Percentiles rank a stretch among this genome's conserved stretches.
These are phyloP conservation scores for Lavandula angustifolia DNA, from an alignment of 257 asterid genomes.

Conservation along the genomic window DNA sequence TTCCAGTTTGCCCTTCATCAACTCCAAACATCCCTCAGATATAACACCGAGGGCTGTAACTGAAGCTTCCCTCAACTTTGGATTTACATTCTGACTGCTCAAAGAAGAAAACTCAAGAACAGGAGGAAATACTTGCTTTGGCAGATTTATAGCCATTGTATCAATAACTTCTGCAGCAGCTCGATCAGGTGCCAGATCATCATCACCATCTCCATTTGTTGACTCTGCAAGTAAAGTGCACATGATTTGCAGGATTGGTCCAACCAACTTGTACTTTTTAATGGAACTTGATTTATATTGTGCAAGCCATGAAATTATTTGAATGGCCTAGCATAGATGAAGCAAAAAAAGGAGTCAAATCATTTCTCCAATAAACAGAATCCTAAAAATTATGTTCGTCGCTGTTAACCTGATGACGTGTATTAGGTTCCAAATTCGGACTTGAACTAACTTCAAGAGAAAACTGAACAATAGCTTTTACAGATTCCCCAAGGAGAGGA, in stretches of 20 bases:
- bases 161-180: conserved; percentile 99
- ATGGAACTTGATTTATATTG: conserved; percentile 82
- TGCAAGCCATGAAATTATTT: conserved; percentile 98
- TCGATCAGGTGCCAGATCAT: conserved; percentile 94
- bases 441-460: conserved; percentile 96
- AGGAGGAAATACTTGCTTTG: conserved; percentile 89
- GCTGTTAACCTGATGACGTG: conserved; percentile 88
- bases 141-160: conserved; percentile 82
- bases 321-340: conserved; percentile 73
- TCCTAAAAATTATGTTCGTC: conserved; percentile 17
- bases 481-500: conserved; percentile 97
- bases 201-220: conserved; percentile 67
- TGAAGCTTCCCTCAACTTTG: conserved; percentile 97
- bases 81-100: conserved; percentile 76
- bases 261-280: conserved; percentile 93
- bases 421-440: conserved; percentile 72
- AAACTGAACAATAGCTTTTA: conserved; percentile 89
- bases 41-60: conserved; percentile 93
- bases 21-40: conserved; percentile 92
- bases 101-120: conserved; percentile 94
- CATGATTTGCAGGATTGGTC: conserved; percentile 92
- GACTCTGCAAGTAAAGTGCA: conserved; percentile 95
- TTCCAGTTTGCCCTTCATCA: conserved; percentile 82
- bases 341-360: conserved; percentile 24
- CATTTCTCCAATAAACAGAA: conserved; percentile 12